These are phyloP conservation scores for Chlamydomonas eustigma DNA, from an alignment of 139 green algal genomes.

Conservation along the genomic window DNA sequence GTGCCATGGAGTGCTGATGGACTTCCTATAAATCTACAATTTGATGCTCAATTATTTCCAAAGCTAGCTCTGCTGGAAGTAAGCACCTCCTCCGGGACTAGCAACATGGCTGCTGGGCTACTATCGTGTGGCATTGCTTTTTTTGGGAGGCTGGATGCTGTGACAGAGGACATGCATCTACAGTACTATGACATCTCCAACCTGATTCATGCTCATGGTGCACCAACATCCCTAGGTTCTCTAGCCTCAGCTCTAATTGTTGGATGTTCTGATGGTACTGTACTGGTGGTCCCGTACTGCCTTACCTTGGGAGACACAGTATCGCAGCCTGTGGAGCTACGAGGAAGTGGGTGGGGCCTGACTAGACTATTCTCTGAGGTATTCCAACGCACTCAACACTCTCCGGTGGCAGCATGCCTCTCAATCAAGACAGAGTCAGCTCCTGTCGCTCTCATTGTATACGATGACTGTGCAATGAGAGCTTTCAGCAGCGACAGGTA, in stretches of 20 bases:
- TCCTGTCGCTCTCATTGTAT: constrained; percentile 25
- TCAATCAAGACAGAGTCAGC: not conserved
- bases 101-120: constrained; percentile 11
- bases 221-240: constrained; percentile 30
- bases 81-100: not conserved
- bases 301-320: constrained; percentile 9
- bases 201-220: constrained; percentile 23
- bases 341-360: constrained; percentile 33
- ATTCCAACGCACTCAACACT: constrained; percentile 23
- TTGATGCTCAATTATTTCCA: constrained; percentile 16
- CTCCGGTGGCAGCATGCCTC: constrained; percentile 14
- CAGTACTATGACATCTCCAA: constrained; percentile 17
- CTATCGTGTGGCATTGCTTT: not conserved
- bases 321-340: constrained; percentile 20
- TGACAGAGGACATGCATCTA: not conserved
- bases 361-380: constrained; percentile 34
- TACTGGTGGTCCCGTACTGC: constrained; percentile 21
- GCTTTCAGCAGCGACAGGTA: constrained; percentile 23
- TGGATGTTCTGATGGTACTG: constrained; percentile 22
- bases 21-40: constrained; percentile 9
- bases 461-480: constrained; percentile 35
- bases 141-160: no score
- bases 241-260: constrained; percentile 23
- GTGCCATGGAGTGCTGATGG: not conserved
- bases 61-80: not conserved